Evolutionary conservation across 1,284 basidiomycete species (phyloP), one percentile per base, ranked within the genome.

Genomic region (Anthracocystis panici-leucophaei): DNA sequence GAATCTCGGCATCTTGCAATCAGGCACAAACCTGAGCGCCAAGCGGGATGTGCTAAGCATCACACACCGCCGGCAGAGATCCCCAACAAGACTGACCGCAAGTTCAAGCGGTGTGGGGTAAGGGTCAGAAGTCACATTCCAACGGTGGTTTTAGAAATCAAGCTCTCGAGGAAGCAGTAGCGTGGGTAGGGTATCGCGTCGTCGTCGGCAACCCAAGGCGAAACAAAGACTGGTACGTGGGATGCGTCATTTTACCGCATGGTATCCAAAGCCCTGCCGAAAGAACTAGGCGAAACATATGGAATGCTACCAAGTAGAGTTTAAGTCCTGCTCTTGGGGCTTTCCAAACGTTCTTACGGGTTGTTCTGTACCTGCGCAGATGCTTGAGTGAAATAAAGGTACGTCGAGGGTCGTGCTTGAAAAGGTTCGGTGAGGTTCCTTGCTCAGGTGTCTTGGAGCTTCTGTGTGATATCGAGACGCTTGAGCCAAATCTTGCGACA

Each of bases 341-440:
- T 14, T 2, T 38, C 12, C n/a, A n/a, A 38, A 38, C 29, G 18
- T 27, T 49, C 25, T 33, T 27, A n/a, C 9, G 11, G 10, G 48
- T 20, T 20, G 12, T 21, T 38, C 25, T 48, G 46, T 33, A 49
- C 27, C 48, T 49, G 48, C 48, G 48, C 48, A 49, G 48, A 49
- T 31, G 48, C 5, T 18, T n/a, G n/a, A n/a, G 45, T 6, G 45
- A 16, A 14, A 46, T 6, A 16, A 45, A 45, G 9, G 21, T 5
- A 21, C 6, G 35, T 16, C 35, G 35, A 38, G 11, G 35, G 35
- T 38, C 16, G 35, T 38, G n/a, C 18, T 18, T n/a, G 40, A 41
- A 16, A 41, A 41, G 40, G 18, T 41, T 16, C n/a, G 40, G 14
- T 11, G 18, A n/a, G 40, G 40, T 10, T 25, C 21, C 21, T 29